Base-by-base conservation (phyloP, 2,329 filamentous ascomycete species). In the Mycosphaerella arachidis region DNA sequence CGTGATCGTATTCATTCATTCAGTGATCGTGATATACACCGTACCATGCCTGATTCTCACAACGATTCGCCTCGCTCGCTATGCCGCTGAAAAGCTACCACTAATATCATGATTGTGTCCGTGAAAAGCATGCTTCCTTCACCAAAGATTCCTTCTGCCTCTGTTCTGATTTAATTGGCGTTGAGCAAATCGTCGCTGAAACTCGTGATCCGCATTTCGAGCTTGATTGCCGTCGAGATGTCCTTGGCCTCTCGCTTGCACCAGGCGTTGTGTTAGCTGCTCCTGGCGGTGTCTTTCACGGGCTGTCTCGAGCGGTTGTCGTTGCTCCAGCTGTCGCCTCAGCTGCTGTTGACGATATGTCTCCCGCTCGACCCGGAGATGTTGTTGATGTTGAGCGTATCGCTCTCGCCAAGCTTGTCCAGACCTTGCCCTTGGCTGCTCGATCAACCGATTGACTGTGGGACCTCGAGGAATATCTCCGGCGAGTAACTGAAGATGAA, bases 51-150 rank as follows among this genome's bases (percentile, higher is more conserved):
- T 55, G 37, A 55, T 35, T 10, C 27, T 13, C 40, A 18, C 4
- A 37, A 18, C 10, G 24, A 45, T 48, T 45, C 46, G 48, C 48
- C 55, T 12, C 43, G 24, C 24, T 40, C 55, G 56, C 48, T 57
- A 57, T 57, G 56, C 56, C 56, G 56, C 56, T 57, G 29, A 53
- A 30, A 57, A 24, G 24, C 30, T 45, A 33, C 30, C 37, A 55
- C 2, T 6, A 31, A 35, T 35, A 10, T 31, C 50, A 31, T n/a
- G 16, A 10, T 9, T 16, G 16, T 9, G 3, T 7, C 6, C 24
- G n/a, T 33, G 3, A 20, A 52, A 4, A 13, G 9, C 53, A 9
- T 43, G 33, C 35, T 18, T 18, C 35, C 33, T 12, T 20, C 33
- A 27, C 48, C 48, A 24, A 29, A 7, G 3, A 51, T n/a, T 27